These are phyloP conservation scores for Coemansia asiatica DNA, from an alignment of 192 early-diverging fungal genomes.

Conservation along the genomic window DNA sequence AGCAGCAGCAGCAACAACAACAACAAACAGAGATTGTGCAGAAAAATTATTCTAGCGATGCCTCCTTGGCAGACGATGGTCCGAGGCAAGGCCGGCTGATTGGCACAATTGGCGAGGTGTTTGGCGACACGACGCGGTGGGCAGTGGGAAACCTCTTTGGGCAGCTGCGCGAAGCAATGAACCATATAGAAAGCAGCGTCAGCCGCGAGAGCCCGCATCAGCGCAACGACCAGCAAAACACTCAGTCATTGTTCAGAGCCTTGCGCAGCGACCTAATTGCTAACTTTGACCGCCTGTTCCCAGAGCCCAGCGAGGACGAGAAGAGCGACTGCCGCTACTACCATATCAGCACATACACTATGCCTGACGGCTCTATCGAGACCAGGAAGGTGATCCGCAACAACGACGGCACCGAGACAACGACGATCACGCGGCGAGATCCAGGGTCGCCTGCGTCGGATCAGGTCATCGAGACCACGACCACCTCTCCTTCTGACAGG, in stretches of 20 bases:
- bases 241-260: slow-evolving; percentile 22
- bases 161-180: slow-evolving; percentile 38
- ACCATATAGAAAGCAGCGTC: slow-evolving; percentile 35
- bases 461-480: slow-evolving; percentile 9
- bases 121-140: slow-evolving; percentile 48
- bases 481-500: not conserved
- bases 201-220: slow-evolving; percentile 12
- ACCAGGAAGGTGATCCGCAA: slow-evolving; percentile 37
- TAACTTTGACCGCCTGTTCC: slow-evolving; percentile 35
- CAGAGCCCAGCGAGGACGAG: slow-evolving; percentile 20
- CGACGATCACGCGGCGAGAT: slow-evolving; percentile 29
- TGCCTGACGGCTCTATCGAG: slow-evolving; percentile 52
- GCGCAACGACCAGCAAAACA: not conserved
- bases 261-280: slow-evolving; percentile 24
- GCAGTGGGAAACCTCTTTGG: slow-evolving; percentile 44
- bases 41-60: too few species aligned
- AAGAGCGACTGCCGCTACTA: slow-evolving; percentile 25
- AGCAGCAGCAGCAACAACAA: too few species aligned
- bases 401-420: slow-evolving; percentile 29
- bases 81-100: slow-evolving; percentile 12
- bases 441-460: slow-evolving; percentile 16
- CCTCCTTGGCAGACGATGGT: too few species aligned
- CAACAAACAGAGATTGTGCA: too few species aligned
- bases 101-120: slow-evolving; percentile 26
- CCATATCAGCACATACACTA: slow-evolving; percentile 35